Base-by-base conservation (phyloP, 225 moss, liverwort and hornwort genomes). In the Ulota crispa region DNA sequence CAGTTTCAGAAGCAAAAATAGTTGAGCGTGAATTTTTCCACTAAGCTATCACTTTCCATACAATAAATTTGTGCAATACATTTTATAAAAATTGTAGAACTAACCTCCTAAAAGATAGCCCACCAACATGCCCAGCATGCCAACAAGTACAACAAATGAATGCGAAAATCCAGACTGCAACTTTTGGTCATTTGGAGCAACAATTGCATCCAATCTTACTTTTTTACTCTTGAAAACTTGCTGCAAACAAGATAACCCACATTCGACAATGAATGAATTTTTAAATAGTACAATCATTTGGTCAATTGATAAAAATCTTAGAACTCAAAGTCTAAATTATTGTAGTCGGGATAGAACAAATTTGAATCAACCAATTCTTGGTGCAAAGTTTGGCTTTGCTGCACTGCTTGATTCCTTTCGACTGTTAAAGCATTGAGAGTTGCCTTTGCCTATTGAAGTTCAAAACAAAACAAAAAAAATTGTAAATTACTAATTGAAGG, bases 81-180 rank as follows among this genome's bases (percentile, higher is more conserved):
- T 77, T 36, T 62, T 26, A 67, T 23, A 41, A 0, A 70, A 73
- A 67, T 39, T 52, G 52, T n/a, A 62, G 77, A 24, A 70, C 85
- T 87, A 89, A 83, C 86, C 88, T 83, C 85, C 87, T 64, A 89
- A 81, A 85, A 91, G 81, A 76, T 95, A 97, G 70, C 97, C 97
- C 72, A 97, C 82, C 88, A 97, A 82, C 83, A 97, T 92, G 87
- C 97, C 95, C 86, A 97, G 81, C 79, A 97, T 82, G 86, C 89
- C 93, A 85, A 94, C 81, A 66, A 97, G 84, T 81, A 97, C 91
- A 80, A 95, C 87, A 84, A 91, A 92, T 84, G 95, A 85, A 94
- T 90, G 91, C 57, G 93, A 93, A 81, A 95, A 97, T 61, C 97
- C 93, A 53, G 85, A 52, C 86, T 85, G 92, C 61, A 89, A 88